These are phyloP conservation scores for Citrullus colocynthis DNA, from an alignment of 306 rosid species.

Conservation along the genomic window DNA sequence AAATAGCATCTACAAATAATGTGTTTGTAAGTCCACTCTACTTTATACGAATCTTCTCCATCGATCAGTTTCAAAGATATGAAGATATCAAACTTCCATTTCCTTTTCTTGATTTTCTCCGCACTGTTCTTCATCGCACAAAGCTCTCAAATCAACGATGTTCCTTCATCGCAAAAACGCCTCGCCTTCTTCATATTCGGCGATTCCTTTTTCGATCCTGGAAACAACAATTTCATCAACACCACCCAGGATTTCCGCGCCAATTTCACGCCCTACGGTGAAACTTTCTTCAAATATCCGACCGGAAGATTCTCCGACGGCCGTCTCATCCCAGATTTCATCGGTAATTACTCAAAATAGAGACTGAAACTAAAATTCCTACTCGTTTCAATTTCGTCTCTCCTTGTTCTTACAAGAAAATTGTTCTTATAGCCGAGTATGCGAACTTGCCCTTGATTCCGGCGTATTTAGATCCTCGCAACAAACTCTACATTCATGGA, in stretches of 20 bases:
- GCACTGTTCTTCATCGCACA: background rate
- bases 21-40: background rate
- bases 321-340: slow-evolving; percentile 28
- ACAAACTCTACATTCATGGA: slow-evolving; percentile 22
- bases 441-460: slow-evolving; percentile 33
- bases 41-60: background rate
- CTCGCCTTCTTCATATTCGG: slow-evolving; percentile 28
- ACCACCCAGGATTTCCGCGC: slow-evolving; percentile 12
- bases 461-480: slow-evolving; percentile 34
- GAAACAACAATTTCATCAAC: slow-evolving; percentile 35
- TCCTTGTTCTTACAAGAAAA: background rate
- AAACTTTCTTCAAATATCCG: slow-evolving; percentile 24
- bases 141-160: background rate
- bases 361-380: background rate
- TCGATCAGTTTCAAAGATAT: background rate
- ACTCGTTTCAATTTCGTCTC: background rate
- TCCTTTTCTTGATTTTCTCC: background rate
- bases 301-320: slow-evolving; percentile 34
- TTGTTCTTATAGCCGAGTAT: slow-evolving; percentile 39
- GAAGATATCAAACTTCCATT: background rate
- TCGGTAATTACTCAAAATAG: slow-evolving; percentile 12
- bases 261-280: slow-evolving; percentile 24
- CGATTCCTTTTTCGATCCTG: slow-evolving; percentile 31
- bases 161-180: background rate
- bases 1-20: background rate